Conservation (phyloP, 2,329 filamentous ascomycete genomes). For the Diplodia scrobiculata region DNA sequence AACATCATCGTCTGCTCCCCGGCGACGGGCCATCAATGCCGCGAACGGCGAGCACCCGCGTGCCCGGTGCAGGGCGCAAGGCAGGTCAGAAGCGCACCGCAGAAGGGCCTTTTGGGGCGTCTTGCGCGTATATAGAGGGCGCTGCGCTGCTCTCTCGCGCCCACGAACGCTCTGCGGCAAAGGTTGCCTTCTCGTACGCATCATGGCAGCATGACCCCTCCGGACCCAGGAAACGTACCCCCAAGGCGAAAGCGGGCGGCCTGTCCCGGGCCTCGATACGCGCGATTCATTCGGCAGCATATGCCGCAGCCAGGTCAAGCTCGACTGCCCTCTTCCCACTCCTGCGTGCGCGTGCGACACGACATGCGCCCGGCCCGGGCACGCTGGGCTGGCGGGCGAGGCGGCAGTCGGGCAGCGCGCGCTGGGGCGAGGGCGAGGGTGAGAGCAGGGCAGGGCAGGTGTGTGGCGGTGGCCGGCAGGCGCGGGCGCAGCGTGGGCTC, state of each 20-base stretch:
- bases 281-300: slow-evolving; percentile 27
- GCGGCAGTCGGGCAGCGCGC: slow-evolving; percentile 14
- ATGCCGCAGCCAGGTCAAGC: slow-evolving; percentile 25
- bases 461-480: slow-evolving; percentile 10
- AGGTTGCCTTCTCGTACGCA: slow-evolving; percentile 13
- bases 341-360: slow-evolving; percentile 22
- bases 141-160: slow-evolving; percentile 31
- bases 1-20: slow-evolving; percentile 14
- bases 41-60: slow-evolving; percentile 25
- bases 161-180: not conserved
- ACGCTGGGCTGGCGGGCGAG: slow-evolving; percentile 3
- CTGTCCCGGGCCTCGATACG: slow-evolving; percentile 21
- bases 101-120: slow-evolving; percentile 41
- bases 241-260: slow-evolving; percentile 25
- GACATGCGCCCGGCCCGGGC: slow-evolving; percentile 23
- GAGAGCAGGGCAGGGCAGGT: not conserved
- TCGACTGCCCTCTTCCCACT: slow-evolving; percentile 23
- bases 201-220: slow-evolving; percentile 15
- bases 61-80: slow-evolving; percentile 26
- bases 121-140: slow-evolving; percentile 37
- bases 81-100: slow-evolving; percentile 32
- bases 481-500: not conserved
- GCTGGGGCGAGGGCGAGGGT: not conserved
- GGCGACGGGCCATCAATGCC: slow-evolving; percentile 23
- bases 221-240: slow-evolving; percentile 20